A percentile compares a stretch with the other conserved stretches of the same genome.
Conservation (phyloP, 164 flowering plant species). For the Macadamia integrifolia region DNA sequence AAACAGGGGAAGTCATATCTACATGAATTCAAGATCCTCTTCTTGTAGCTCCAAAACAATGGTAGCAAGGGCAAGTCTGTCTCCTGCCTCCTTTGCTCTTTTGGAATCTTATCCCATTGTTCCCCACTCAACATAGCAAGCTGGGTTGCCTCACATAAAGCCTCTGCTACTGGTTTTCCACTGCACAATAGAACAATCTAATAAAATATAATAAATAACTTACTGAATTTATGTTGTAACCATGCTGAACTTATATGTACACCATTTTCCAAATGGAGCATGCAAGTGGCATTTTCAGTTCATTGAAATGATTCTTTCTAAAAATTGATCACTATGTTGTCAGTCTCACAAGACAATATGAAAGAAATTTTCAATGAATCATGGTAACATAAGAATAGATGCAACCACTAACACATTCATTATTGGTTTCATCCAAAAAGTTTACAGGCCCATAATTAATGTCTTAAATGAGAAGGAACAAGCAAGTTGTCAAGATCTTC, state of each 20-base stretch:
- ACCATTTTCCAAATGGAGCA: no score
- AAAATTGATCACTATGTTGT: no score
- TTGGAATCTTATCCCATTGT: conserved; percentile 53
- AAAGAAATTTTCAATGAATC: no score
- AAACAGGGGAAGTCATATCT: conserved; percentile 5
- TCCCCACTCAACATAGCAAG: conserved; percentile 61
- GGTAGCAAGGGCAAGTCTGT: conserved; percentile 71
- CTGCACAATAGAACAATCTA: conserved; percentile 33
- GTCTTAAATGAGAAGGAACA: no score
- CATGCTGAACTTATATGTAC: not conserved
- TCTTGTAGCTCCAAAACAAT: conserved; percentile 61
- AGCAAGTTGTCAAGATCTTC: no score
- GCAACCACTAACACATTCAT: no score
- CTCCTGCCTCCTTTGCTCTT: conserved; percentile 40
- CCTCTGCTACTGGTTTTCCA: conserved; percentile 55
- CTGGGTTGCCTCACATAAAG: conserved; percentile 53
- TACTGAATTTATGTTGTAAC: not conserved
- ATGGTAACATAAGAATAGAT: no score
- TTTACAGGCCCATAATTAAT: no score
- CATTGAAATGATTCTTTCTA: no score
- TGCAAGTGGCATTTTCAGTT: no score
- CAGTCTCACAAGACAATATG: no score
- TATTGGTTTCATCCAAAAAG: no score
- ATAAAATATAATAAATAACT: not conserved
- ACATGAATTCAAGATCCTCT: conserved; percentile 40